Evolutionary conservation across 805 yeast species (phyloP).

Genomic region (Candida khao-thaluensis): DNA sequence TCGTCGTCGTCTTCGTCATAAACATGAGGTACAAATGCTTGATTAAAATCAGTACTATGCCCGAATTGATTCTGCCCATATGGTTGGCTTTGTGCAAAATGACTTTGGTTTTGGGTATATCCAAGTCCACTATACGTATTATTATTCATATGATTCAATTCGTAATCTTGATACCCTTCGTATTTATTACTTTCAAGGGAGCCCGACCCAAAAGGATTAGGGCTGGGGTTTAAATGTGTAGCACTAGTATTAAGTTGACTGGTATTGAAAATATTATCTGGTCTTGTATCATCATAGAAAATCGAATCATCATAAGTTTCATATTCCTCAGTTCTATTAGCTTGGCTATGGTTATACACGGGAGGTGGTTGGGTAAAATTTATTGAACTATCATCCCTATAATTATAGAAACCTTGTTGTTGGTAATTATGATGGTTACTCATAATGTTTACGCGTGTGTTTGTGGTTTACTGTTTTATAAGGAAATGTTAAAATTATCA

Average conservation of each 20-base stretch:
- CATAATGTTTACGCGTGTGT: neutral
- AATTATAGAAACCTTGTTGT: constrained; percentile 20
- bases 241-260: constrained; percentile 20
- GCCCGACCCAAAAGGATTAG: constrained; percentile 17
- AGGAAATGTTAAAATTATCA: too few species aligned
- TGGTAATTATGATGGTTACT: constrained; percentile 12
- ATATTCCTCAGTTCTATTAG: constrained; percentile 10
- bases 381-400: constrained; percentile 20
- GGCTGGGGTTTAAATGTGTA: constrained; percentile 17
- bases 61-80: constrained; percentile 1
- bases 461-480: neutral
- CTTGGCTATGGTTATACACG: constrained; percentile 15
- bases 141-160: constrained; percentile 23
- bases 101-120: neutral
- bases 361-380: constrained; percentile 32
- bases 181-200: constrained; percentile 11
- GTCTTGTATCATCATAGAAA: constrained; percentile 23
- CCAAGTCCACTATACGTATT: constrained; percentile 13
- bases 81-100: neutral
- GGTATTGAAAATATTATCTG: constrained; percentile 28
- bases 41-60: constrained; percentile 21
- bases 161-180: constrained; percentile 12
- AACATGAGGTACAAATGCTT: constrained; percentile 45
- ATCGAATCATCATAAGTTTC: constrained; percentile 22
- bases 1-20: constrained; percentile 42